Evolutionary conservation across 306 rosid species (phyloP), one percentile per base, ranked within the genome.

Genomic region (Lathyrus oleraceus): DNA sequence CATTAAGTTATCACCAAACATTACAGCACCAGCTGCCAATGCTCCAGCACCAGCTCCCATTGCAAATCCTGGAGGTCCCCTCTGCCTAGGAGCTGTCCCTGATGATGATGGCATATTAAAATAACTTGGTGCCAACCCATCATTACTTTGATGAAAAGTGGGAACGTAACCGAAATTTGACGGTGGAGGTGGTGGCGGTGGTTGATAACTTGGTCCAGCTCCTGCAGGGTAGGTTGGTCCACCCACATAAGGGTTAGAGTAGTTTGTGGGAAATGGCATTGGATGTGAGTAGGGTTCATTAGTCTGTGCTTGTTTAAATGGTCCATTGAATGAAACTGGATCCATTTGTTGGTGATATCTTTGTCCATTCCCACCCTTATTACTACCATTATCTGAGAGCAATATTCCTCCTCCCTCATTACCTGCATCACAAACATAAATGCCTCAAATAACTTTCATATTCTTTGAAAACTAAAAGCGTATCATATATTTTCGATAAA

Each of bases 21-120:
- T 85, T 23, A 89, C 86, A 60, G 91, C 94, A 69, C 96, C 95
- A 4, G 95, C 95, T 10, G 95, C 95, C 63, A 91, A 82, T 43
- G 95, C 94, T 70, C 92, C 97, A 21, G 83, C 83, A 61, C 83
- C 79, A 12, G 78, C 76, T 8, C 83, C 83, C 79, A 87, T 65
- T 70, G 84, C 92, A 69, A 88, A 77, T 38, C 86, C 96, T 63
- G 89, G 70, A 25, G 81, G 83, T 17, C 79, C 88, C 53, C 79
- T 82, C 38, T 36, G 85, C 63, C 77, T 74, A 60, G 82, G 76
- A 0, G 74, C 85, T 61, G 84, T 74, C 62, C 80, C 80, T 57
- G 84, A 76, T 15, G 83, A 67, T 52, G 79, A 79, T 61, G 83
- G 63, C 79, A 79, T 79, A 5, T 79, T 79, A 9, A 79, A 61